Percentiles rank a stretch among this genome's conserved stretches.
Conservation (phyloP, 1,139 yeast genomes). For the Pichia sp. region DNA sequence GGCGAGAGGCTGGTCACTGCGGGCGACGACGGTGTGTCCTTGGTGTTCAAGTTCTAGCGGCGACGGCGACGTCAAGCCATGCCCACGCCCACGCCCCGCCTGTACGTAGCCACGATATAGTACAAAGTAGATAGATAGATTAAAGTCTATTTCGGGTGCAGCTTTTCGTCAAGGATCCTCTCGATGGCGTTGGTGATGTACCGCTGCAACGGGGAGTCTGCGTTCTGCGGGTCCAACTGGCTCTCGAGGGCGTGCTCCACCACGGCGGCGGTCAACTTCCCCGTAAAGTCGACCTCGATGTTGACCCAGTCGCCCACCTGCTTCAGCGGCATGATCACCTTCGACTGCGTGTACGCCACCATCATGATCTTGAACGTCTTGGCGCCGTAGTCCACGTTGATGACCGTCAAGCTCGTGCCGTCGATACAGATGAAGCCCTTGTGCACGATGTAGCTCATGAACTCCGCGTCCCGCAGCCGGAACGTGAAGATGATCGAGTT, state of each 20-base stretch:
- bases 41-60: constrained; percentile 45
- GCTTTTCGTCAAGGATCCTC: constrained; percentile 35
- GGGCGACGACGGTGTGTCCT: constrained; percentile 96
- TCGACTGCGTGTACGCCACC: constrained; percentile 85
- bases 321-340: constrained; percentile 71
- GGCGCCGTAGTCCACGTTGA: constrained; percentile 57
- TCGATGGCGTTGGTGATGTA: constrained; percentile 52
- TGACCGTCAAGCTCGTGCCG: constrained; percentile 91
- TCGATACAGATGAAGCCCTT: constrained; percentile 91
- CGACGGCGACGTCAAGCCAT: too few species aligned
- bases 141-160: constrained; percentile 30
- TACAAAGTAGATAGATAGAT: neutral
- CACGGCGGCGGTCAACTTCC: constrained; percentile 87
- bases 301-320: constrained; percentile 64
- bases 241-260: constrained; percentile 52
- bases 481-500: constrained; percentile 78
- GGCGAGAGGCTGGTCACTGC: constrained; percentile 80
- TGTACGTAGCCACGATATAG: neutral
- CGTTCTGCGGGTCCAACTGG: constrained; percentile 43
- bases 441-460: constrained; percentile 76
- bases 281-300: constrained; percentile 91
- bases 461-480: constrained; percentile 58
- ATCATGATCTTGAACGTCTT: constrained; percentile 78
- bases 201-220: constrained; percentile 34
- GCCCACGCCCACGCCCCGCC: too few species aligned